phyloP scores from a whole-genome alignment of 495 filamentous ascomycete genomes.

The Penicillium flavigenum region DNA sequence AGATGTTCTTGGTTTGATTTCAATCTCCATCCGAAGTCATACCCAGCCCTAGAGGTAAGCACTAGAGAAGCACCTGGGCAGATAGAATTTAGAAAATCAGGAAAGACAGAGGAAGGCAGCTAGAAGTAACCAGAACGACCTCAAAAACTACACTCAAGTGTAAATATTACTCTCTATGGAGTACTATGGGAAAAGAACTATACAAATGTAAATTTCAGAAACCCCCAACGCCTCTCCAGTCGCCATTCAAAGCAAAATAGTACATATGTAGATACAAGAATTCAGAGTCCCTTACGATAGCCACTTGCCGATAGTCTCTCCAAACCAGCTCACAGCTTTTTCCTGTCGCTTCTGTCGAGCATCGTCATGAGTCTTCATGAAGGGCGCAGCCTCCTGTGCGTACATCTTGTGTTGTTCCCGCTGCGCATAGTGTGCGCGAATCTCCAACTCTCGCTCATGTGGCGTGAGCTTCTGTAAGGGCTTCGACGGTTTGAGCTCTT shows the following conservation, averaged over 20 bases:
- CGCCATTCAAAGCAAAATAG: constrained; percentile 10
- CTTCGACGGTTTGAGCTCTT: constrained; percentile 48
- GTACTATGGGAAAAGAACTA: background rate
- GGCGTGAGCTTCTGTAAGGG: constrained; percentile 58
- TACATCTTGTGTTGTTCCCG: constrained; percentile 56
- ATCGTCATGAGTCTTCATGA: constrained; percentile 58
- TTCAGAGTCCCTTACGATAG: constrained; percentile 29
- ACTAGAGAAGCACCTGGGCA: background rate
- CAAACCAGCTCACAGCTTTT: constrained; percentile 56
- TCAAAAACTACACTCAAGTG: background rate
- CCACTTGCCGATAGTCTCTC: constrained; percentile 51
- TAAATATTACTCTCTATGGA: background rate
- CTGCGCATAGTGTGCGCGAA: constrained; percentile 61
- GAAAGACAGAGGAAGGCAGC: background rate
- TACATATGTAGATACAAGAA: constrained; percentile 3
- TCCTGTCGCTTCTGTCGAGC: constrained; percentile 57
- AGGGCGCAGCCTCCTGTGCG: constrained; percentile 48
- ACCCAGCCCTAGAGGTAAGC: background rate
- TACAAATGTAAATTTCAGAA: constrained; percentile 2
- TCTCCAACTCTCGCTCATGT: constrained; percentile 64
- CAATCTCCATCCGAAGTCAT: no score
- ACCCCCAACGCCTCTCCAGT: constrained; percentile 11
- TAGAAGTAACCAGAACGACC: background rate
- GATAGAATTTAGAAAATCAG: no score
- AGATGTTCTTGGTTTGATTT: background rate